Evolutionary conservation across 78 protist genomes (phyloP), one percentile per base, ranked within the genome.

Genomic region (Dictyostelium capitatum): DNA sequence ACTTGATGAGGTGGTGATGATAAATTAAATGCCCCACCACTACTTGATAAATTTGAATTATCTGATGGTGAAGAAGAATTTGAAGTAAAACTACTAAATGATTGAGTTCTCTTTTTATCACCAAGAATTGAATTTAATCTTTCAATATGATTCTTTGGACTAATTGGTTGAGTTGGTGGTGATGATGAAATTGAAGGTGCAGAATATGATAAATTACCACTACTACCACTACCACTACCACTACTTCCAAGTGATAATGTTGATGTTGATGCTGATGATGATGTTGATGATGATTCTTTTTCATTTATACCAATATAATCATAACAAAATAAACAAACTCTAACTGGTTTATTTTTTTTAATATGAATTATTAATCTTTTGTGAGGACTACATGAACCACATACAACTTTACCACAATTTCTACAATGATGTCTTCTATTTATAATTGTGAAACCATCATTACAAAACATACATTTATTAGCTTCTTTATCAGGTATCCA

Each of bases 381-480:
- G 32, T 50, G 62, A 20, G 64, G 74, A 73, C 95, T 91, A 54
- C 95, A 91, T 6, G 57, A 20, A 19, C 95, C 95, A 59, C 95
- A 91, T 12, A 91, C 90, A 2, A 91, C 95, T n/a, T 83, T 91
- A 46, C 95, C 95, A 83, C 95, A 91, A 46, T 91, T 83, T 65
- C 95, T 82, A 32, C 95, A 91, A 79, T 91, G 95, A 74, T 91
- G 95, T 79, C 90, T 91, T 25, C 95, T 25, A 77, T 91, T 82
- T 47, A 91, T 77, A 41, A 91, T 51, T 20, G 89, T 91, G 83
- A 91, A 91, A 14, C 28, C 17, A 23, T 91, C 85, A 77, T 91
- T 82, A 48, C 95, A 91, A 78, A 91, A 82, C 89, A 80, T 83
- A 25, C 95, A 91, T 46, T 74, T 91, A 1, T 56, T 30, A 20